Base-by-base conservation (phyloP, 176 grass and related monocot species). In the Oryza meyeriana region DNA sequence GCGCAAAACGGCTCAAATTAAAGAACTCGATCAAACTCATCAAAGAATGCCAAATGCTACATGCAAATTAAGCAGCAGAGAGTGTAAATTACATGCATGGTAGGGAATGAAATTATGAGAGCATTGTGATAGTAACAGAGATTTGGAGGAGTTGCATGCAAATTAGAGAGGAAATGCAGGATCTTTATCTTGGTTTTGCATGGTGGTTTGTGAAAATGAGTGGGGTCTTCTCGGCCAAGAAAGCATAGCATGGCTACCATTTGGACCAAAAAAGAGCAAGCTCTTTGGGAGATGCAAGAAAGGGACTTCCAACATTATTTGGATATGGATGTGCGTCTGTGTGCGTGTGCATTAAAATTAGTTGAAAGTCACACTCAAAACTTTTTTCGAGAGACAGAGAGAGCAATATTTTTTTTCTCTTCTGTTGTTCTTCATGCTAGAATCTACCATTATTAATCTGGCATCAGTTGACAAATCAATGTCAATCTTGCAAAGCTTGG, bases 221-320 rank as follows among this genome's bases (percentile, higher is more conserved):
- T 35, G 36, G 28, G 69, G 36, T 82, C 72, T 71, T 59, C 20
- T 20, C 30, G 48, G 34, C 35, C 38, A 74, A 35, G 36, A 64
- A 40, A 63, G 72, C 16, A 39, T 39, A 33, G 32, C n/a, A n/a
- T n/a, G n/a, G n/a, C n/a, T n/a, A n/a, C 3, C 47, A 58, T 89
- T 61, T 48, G 65, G 77, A 25, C 20, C 9, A 76, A 85, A 89
- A 81, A 89, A 81, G 64, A 41, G 32, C 39, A 72, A 27, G 10
- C 41, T 39, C 76, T 81, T 77, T 71, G 64, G 62, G 75, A 33
- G 77, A 75, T 81, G 78, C 59, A 26, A 75, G 78, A 83, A 79
- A 79, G 74, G 32, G 74, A 88, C 80, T 1, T 1, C 74, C 33
- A 34, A 40, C 61, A 83, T 65, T 58, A 73, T 72, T 69, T 68